Evolutionary conservation across 2,329 filamentous ascomycete species (phyloP).

Genomic region (Shiraia bambusicola): DNA sequence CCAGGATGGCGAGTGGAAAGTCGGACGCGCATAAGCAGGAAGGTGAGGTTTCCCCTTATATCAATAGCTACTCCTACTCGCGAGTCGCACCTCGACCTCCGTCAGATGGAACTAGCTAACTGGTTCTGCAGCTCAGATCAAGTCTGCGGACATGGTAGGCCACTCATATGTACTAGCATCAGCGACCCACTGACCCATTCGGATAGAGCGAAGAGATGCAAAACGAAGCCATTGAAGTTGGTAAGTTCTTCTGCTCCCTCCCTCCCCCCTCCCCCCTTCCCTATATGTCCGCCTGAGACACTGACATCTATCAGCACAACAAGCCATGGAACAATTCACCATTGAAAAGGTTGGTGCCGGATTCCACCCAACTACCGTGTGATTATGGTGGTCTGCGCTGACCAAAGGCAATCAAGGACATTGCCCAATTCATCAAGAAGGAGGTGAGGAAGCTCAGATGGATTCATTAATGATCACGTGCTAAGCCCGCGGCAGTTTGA

Average conservation of each 20-base stretch:
- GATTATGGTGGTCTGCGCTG: background rate
- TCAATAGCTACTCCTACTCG: slow-evolving; percentile 10
- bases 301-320: slow-evolving; percentile 57
- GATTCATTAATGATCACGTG: background rate
- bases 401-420: slow-evolving; percentile 66
- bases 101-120: slow-evolving; percentile 24
- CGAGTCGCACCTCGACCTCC: background rate
- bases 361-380: background rate
- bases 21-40: slow-evolving; percentile 59
- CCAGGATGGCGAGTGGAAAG: slow-evolving; percentile 55
- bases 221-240: slow-evolving; percentile 89
- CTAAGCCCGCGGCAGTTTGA: slow-evolving; percentile 69
- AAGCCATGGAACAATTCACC: slow-evolving; percentile 70
- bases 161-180: background rate
- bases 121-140: slow-evolving; percentile 75
- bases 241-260: slow-evolving; percentile 61
- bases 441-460: slow-evolving; percentile 57
- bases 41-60: slow-evolving; percentile 50
- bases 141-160: slow-evolving; percentile 96
- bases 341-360: slow-evolving; percentile 64
- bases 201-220: slow-evolving; percentile 94
- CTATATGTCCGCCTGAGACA: slow-evolving; percentile 15
- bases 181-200: slow-evolving; percentile 15
- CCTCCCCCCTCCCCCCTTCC: too few species aligned
- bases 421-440: slow-evolving; percentile 93